Conservation (phyloP, 2,329 filamentous ascomycete species). For the Phaeosphaeriaceae sp. region DNA sequence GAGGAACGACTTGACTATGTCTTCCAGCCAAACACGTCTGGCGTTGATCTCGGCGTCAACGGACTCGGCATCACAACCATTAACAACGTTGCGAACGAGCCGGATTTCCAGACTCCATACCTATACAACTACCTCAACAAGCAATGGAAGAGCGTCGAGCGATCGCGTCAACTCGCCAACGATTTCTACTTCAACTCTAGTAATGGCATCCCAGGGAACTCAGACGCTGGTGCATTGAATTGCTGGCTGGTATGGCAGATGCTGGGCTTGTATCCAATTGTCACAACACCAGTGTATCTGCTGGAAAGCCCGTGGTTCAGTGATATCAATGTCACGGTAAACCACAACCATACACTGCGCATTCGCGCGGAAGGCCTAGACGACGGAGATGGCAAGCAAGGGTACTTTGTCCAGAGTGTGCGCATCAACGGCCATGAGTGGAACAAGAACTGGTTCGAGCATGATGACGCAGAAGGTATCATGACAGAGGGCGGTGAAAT, state of each 20-base stretch:
- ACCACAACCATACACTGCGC: constrained; percentile 49
- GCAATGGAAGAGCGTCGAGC: constrained; percentile 45
- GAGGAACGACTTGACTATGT: constrained; percentile 52
- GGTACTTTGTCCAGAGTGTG: constrained; percentile 61
- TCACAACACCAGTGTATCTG: constrained; percentile 57
- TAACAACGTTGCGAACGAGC: constrained; percentile 50
- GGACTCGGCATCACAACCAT: constrained; percentile 46
- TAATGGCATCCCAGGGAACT: constrained; percentile 55
- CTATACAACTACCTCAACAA: constrained; percentile 53
- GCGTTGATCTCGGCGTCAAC: constrained; percentile 45
- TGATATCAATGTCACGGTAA: constrained; percentile 46
- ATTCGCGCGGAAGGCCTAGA: constrained; percentile 53
- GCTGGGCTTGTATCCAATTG: constrained; percentile 57
- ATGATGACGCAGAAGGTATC: constrained; percentile 53
- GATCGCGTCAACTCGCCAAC: constrained; percentile 45
- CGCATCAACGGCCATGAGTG: constrained; percentile 61
- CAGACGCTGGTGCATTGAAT: constrained; percentile 57
- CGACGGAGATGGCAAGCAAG: constrained; percentile 52
- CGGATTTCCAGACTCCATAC: constrained; percentile 50
- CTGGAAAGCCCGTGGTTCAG: constrained; percentile 56
- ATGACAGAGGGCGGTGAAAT: constrained; percentile 46
- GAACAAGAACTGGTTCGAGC: constrained; percentile 63
- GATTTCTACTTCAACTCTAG: constrained; percentile 50
- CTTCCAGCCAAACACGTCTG: constrained; percentile 49
- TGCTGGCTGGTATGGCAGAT: constrained; percentile 61